These are phyloP conservation scores for Podospora comata DNA, from an alignment of 495 filamentous ascomycete genomes.

Conservation along the genomic window DNA sequence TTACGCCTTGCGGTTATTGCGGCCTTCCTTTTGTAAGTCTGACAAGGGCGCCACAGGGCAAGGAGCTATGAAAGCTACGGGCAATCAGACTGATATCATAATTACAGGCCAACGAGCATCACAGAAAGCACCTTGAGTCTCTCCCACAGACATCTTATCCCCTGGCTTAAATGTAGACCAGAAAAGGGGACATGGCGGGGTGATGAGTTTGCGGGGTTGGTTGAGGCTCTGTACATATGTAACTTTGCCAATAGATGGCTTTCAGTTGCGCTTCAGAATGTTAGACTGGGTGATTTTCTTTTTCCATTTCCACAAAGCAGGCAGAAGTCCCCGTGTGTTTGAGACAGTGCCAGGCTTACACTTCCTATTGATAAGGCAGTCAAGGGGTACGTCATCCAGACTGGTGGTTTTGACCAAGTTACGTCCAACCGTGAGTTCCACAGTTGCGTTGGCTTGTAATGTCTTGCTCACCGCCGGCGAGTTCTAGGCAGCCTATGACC, in stretches of 20 bases:
- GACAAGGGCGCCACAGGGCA: neutral
- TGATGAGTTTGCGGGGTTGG: neutral
- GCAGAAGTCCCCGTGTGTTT: neutral
- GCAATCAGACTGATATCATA: neutral
- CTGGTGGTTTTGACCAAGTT: neutral
- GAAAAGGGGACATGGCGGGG: neutral
- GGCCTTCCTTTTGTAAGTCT: slow-evolving; percentile 86
- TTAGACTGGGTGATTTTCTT: neutral
- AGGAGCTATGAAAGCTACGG: neutral
- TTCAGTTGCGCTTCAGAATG: neutral
- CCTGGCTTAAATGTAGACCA: slow-evolving; percentile 40
- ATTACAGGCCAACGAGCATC: slow-evolving; percentile 75
- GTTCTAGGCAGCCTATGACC: neutral
- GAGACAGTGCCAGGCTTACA: neutral
- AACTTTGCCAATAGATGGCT: slow-evolving; percentile 3
- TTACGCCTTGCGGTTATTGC: slow-evolving; percentile 86
- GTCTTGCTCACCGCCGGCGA: neutral
- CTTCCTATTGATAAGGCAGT: neutral
- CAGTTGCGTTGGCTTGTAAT: neutral
- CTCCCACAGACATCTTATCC: slow-evolving; percentile 76
- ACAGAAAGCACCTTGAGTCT: slow-evolving; percentile 76
- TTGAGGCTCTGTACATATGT: neutral
- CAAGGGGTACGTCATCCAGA: neutral
- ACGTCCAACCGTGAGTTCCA: neutral
- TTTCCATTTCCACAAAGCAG: neutral